Conservation (phyloP, 2,329 filamentous ascomycete genomes). For the Neodidymelliopsis sp. region DNA sequence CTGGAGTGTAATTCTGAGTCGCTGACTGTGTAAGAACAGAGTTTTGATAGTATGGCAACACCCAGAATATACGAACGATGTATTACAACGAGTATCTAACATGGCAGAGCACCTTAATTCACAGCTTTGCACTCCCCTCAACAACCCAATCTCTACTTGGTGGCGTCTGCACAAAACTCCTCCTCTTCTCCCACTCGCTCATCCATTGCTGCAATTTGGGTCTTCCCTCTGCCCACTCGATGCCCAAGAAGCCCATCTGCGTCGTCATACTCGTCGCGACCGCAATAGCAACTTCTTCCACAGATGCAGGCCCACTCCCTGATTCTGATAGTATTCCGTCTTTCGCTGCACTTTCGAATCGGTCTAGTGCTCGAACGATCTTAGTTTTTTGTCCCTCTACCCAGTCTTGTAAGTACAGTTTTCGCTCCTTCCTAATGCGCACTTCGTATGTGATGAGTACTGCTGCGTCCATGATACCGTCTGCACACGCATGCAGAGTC, state of each 20-base stretch:
- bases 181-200: conserved; percentile 30
- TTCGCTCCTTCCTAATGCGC: conserved; percentile 33
- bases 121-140: background rate
- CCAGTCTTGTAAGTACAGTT: conserved; percentile 37
- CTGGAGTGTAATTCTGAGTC: no score
- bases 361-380: conserved; percentile 34
- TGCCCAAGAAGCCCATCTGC: conserved; percentile 16
- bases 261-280: conserved; percentile 24
- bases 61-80: no score
- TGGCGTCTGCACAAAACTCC: conserved; percentile 29
- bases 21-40: no score
- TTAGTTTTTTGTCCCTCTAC: conserved; percentile 39
- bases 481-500: conserved; percentile 36
- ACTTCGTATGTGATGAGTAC: conserved; percentile 39
- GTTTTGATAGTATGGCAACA: no score
- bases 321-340: conserved; percentile 22
- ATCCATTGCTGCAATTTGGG: conserved; percentile 34
- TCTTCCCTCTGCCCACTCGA: conserved; percentile 30
- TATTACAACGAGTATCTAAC: no score
- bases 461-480: conserved; percentile 42
- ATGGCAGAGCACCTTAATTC: no score
- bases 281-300: conserved; percentile 35
- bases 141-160: conserved; percentile 29
- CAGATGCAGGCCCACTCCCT: conserved; percentile 15
- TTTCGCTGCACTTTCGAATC: conserved; percentile 30